These are phyloP conservation scores for Graphiopsis chlorocephala DNA, from an alignment of 2,329 filamentous ascomycete genomes.

Conservation along the genomic window DNA sequence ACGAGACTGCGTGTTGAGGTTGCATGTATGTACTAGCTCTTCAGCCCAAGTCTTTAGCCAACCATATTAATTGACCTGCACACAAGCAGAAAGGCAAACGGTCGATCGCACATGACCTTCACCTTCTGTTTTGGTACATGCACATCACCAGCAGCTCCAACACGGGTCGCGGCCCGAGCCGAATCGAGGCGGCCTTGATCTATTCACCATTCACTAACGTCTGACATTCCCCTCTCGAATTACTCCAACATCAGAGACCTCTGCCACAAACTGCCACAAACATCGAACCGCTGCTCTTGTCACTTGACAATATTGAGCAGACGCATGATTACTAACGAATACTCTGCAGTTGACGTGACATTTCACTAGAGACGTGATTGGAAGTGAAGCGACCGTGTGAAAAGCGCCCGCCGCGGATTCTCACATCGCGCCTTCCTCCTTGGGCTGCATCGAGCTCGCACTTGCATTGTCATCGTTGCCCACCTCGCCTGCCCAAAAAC, in stretches of 20 bases:
- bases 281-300: not conserved
- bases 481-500: not conserved
- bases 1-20: not conserved
- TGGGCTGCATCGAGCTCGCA: not conserved
- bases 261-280: not conserved
- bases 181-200: not conserved
- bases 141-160: not conserved
- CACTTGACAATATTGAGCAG: not conserved
- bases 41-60: not conserved
- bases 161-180: not conserved
- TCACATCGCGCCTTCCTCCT: not conserved
- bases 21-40: not conserved
- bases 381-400: not conserved
- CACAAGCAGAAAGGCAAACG: not conserved
- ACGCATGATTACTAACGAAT: not conserved
- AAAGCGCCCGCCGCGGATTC: not conserved
- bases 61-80: not conserved
- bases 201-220: constrained; percentile 8
- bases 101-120: not conserved
- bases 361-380: not conserved
- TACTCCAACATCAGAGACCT: not conserved
- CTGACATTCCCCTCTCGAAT: not conserved
- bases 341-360: not conserved
- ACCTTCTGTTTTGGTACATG: too few relatives aligned
- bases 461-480: not conserved